Conservation (phyloP, 176 grass and related monocot species). For the Stipa capillata region DNA sequence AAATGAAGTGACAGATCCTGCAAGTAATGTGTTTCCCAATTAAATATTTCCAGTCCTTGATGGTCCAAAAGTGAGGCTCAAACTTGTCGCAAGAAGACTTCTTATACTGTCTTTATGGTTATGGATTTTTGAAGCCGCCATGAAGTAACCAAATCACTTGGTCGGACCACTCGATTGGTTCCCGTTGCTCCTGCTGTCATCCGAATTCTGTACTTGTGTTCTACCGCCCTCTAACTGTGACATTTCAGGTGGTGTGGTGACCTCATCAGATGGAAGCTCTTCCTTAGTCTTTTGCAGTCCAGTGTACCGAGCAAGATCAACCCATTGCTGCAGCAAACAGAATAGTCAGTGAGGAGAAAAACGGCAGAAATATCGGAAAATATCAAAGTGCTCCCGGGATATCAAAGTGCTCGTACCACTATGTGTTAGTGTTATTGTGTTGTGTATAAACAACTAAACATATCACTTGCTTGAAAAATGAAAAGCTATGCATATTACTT, state of each 20-base stretch:
- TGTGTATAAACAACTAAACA: neutral
- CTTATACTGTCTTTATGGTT: neutral
- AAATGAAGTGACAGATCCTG: neutral
- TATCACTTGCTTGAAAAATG: neutral
- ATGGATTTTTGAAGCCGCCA: neutral
- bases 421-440: neutral
- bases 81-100: neutral
- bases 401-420: too few relatives aligned
- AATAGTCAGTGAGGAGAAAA: neutral
- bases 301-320: conserved; percentile 89
- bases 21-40: neutral
- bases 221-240: conserved; percentile 38
- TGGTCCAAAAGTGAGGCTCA: neutral
- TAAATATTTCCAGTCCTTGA: neutral
- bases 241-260: conserved; percentile 27
- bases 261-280: conserved; percentile 21
- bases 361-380: too few relatives aligned
- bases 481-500: neutral
- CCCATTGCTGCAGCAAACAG: conserved; percentile 78
- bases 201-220: conserved; percentile 39
- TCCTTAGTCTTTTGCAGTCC: conserved; percentile 60
- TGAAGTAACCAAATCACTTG: conserved; percentile 16
- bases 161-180: conserved; percentile 26
- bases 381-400: too few relatives aligned
- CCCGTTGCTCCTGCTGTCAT: conserved; percentile 36